Evolutionary conservation across 768 basidiomycete species (phyloP).

Genomic region (Glaciozyma antarctica): DNA sequence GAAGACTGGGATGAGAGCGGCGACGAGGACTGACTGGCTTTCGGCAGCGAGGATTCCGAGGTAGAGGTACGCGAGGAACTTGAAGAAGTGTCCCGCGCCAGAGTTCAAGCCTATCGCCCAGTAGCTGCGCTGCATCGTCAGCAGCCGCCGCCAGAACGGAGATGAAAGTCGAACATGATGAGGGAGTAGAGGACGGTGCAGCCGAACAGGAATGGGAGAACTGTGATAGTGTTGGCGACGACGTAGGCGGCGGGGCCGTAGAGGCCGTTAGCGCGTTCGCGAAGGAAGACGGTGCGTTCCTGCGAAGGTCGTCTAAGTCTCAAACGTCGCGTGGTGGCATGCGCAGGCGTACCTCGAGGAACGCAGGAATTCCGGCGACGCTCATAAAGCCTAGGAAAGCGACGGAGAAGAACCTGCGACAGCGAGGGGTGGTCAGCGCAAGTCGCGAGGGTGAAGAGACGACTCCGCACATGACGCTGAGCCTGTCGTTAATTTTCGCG

Average conservation of each 20-base stretch:
- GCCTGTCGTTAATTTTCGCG: constrained; percentile 35
- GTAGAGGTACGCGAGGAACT: constrained; percentile 50
- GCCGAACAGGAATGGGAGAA: constrained; percentile 50
- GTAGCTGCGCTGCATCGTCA: too few relatives aligned
- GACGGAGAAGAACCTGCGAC: constrained; percentile 47
- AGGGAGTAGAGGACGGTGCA: constrained; percentile 48
- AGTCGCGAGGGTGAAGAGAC: not conserved
- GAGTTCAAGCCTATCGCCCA: constrained; percentile 46
- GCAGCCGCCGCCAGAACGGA: too few relatives aligned
- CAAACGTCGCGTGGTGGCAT: not conserved
- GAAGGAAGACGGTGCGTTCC: constrained; percentile 51
- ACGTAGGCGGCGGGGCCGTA: constrained; percentile 51
- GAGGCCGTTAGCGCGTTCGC: constrained; percentile 53
- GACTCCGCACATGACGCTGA: constrained; percentile 26
- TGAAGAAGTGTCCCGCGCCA: constrained; percentile 48
- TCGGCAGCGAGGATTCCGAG: constrained; percentile 48
- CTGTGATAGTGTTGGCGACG: constrained; percentile 50
- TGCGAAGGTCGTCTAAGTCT: not conserved
- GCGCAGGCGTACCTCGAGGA: constrained; percentile 45
- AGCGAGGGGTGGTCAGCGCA: constrained; percentile 27
- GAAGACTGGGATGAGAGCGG: constrained; percentile 50
- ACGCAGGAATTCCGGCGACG: constrained; percentile 54
- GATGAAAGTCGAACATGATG: too few relatives aligned
- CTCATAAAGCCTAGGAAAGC: constrained; percentile 43
- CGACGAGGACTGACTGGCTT: constrained; percentile 43